A percentile compares a stretch with the other conserved stretches of the same genome.
Conservation (phyloP, 257 asterid species). For the Capsicum pubescens region DNA sequence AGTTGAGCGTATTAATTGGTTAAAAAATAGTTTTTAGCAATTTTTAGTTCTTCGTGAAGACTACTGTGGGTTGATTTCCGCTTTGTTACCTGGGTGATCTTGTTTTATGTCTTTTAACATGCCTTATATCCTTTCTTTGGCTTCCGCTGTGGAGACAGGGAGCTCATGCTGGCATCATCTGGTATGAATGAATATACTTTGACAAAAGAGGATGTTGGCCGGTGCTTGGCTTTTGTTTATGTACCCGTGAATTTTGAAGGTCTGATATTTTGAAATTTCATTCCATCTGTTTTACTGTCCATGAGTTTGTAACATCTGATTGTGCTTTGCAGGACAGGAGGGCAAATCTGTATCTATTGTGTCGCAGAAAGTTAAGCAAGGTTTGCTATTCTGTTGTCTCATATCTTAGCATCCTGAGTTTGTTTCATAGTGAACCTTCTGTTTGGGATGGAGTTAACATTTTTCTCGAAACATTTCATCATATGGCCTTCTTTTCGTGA, state of each 20-base stretch:
- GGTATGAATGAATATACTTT: constrained; percentile 81
- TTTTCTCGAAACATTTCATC: no score
- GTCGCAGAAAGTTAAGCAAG: constrained; percentile 74
- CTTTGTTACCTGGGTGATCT: constrained; percentile 21
- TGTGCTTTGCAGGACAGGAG: constrained; percentile 75
- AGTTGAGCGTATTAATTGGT: no score
- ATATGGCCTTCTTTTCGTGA: no score
- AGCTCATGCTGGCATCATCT: constrained; percentile 56
- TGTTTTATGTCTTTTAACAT: constrained; percentile 18
- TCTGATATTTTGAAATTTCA: constrained; percentile 31
- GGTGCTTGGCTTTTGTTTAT: constrained; percentile 70
- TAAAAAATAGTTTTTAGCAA: no score
- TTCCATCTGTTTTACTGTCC: neutral
- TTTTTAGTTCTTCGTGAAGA: neutral
- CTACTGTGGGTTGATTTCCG: neutral
- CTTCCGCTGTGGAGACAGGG: constrained; percentile 50
- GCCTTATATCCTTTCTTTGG: constrained; percentile 29
- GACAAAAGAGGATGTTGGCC: constrained; percentile 81
- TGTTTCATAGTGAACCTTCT: constrained; percentile 8
- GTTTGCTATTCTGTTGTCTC: constrained; percentile 44
- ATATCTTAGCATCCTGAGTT: neutral
- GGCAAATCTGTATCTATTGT: constrained; percentile 71
- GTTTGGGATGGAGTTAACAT: no score
- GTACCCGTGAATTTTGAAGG: constrained; percentile 94
- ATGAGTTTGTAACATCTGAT: constrained; percentile 20